Evolutionary conservation across 495 filamentous ascomycete species (phyloP), one percentile per base, ranked within the genome.

Genomic region (Pyrenula aspistea): DNA sequence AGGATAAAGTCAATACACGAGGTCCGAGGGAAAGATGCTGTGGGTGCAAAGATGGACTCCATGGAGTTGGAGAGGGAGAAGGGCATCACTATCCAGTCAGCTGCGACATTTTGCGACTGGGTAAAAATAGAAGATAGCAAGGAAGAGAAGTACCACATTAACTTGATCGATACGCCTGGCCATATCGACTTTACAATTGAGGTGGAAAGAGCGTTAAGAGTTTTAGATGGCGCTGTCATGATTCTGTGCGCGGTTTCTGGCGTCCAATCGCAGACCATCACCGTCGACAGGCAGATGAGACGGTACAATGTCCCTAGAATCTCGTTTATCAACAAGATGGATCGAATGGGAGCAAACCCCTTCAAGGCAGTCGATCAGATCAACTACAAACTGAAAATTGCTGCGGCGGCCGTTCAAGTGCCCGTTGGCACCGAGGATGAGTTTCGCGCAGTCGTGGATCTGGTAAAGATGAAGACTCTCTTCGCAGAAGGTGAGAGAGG

Each of bases 121-220:
- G 71, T 87, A 57, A 97, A 96, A 79, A 83, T 77, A 61, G 71
- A 89, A 61, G 83, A 87, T 42, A 83, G 81, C 48, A 76, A 86
- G 63, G 87, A 96, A 8, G 85, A 94, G 68, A 88, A 82, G 56
- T 99, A 96, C 72, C 92, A 99, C 67, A 82, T 99, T 73, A 99
- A 99, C 72, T 74, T 99, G 73, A 99, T 99, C 68, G 94, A 99
- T 70, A 99, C 94, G 0, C 94, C 94, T 11, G 94, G 94, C 23
- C 94, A 99, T 73, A 97, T 99, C 65, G 94, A 99, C 68, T 99
- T 99, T 65, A 99, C 94, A 11, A 99, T 99, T 65, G 94, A 99
- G 73, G 94, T 99, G 56, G 94, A 99, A 76, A 79, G 94, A 65
- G 94, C 94, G 60, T 75, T 99, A 73, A 80, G 94, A 68, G 94